A percentile compares a stretch with the other conserved stretches of the same genome.
phyloP scores from a whole-genome alignment of 805 yeast genomes.

The Candida bentonensis region DNA sequence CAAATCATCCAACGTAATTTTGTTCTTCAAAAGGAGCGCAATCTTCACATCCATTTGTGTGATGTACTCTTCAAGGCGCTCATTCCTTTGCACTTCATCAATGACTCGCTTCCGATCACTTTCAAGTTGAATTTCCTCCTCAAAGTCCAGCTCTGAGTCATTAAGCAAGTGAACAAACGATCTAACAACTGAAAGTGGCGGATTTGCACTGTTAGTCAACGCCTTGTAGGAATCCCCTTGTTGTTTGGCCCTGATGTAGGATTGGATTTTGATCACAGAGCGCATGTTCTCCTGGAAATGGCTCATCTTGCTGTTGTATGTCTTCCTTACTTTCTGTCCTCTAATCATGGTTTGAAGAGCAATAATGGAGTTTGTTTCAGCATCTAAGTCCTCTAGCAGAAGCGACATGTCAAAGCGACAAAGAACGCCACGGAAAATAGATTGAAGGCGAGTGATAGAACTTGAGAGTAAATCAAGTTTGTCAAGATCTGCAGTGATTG shows the following conservation, averaged over 20 bases:
- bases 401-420: slow-evolving; percentile 20
- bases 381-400: slow-evolving; percentile 22
- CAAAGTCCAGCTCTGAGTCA: slow-evolving; percentile 59
- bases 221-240: slow-evolving; percentile 63
- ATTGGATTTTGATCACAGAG: slow-evolving; percentile 62
- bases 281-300: slow-evolving; percentile 43
- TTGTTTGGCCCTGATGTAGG: slow-evolving; percentile 50
- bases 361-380: slow-evolving; percentile 16
- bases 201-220: slow-evolving; percentile 54
- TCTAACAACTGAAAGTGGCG: slow-evolving; percentile 63
- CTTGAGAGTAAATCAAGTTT: slow-evolving; percentile 10
- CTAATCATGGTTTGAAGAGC: slow-evolving; percentile 22
- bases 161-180: slow-evolving; percentile 65
- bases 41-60: slow-evolving; percentile 68
- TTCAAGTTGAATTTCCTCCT: slow-evolving; percentile 58
- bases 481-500: slow-evolving; percentile 5
- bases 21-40: slow-evolving; percentile 63
- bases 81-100: slow-evolving; percentile 56
- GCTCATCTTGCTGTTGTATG: slow-evolving; percentile 16
- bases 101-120: slow-evolving; percentile 53
- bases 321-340: slow-evolving; percentile 19
- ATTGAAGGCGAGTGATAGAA: slow-evolving; percentile 20
- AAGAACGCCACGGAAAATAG: slow-evolving; percentile 23
- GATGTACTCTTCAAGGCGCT: slow-evolving; percentile 55
- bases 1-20: slow-evolving; percentile 63